Conservation (phyloP, 768 basidiomycete genomes). For the Suillus subalutaceus region DNA sequence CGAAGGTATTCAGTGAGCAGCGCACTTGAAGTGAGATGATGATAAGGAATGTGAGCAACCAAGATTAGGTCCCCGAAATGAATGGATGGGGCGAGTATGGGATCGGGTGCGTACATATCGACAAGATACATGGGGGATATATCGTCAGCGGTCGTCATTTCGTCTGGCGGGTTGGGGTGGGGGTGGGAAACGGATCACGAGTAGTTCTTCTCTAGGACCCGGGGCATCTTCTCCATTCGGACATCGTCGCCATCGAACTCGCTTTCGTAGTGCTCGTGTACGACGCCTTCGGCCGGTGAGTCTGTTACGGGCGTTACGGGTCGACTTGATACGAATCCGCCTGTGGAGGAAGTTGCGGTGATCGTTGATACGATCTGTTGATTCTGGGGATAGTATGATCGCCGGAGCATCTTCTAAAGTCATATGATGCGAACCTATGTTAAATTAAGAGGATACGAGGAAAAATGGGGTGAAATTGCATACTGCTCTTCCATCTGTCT, state of each 20-base stretch:
- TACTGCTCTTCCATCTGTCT: slow-evolving; percentile 98
- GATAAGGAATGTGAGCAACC: slow-evolving; percentile 2
- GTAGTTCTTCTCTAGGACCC: slow-evolving; percentile 49
- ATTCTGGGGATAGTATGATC: slow-evolving; percentile 89
- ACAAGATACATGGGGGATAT: slow-evolving; percentile 6
- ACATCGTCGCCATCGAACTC: slow-evolving; percentile 44
- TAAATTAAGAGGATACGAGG: slow-evolving; percentile 10
- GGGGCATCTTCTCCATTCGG: slow-evolving; percentile 43
- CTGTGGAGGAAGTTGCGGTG: slow-evolving; percentile 76
- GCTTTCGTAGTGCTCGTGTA: slow-evolving; percentile 45
- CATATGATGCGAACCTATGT: slow-evolving; percentile 84
- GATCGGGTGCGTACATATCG: slow-evolving; percentile 5
- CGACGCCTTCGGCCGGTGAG: slow-evolving; percentile 46
- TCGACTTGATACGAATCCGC: slow-evolving; percentile 69
- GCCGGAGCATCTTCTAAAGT: slow-evolving; percentile 90
- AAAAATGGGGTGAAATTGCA: slow-evolving; percentile 27
- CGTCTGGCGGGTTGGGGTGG: neutral
- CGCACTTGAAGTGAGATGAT: slow-evolving; percentile 1
- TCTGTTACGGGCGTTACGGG: slow-evolving; percentile 66
- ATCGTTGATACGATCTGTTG: slow-evolving; percentile 63
- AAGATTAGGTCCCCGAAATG: slow-evolving; percentile 4
- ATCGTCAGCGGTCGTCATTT: slow-evolving; percentile 3
- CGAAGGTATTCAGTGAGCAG: slow-evolving; percentile 2
- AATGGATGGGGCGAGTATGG: neutral
- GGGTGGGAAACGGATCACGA: slow-evolving; percentile 34